Conservation (phyloP, 2,329 filamentous ascomycete species). For the Leptographium lundbergii region DNA sequence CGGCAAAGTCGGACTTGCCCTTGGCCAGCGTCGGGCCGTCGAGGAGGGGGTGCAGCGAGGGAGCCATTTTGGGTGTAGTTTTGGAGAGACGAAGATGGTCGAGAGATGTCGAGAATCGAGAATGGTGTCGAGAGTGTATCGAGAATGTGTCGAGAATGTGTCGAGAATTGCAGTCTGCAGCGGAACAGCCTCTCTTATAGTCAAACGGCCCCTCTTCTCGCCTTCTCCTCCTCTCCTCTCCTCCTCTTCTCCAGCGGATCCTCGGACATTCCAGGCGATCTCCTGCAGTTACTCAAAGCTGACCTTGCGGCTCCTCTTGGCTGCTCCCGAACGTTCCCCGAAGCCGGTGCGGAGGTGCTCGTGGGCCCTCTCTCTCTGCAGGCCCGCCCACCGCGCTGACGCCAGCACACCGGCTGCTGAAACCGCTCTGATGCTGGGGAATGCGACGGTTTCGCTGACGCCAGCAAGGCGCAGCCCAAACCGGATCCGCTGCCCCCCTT, state of each 20-base stretch:
- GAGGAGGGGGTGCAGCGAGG: conserved; percentile 47
- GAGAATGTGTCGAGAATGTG: too few relatives aligned
- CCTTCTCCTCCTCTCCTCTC: too few relatives aligned
- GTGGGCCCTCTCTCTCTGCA: too few relatives aligned
- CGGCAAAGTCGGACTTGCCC: conserved; percentile 39
- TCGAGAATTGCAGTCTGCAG: too few relatives aligned
- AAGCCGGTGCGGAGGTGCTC: not conserved
- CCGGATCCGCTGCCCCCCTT: too few relatives aligned
- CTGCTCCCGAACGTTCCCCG: not conserved
- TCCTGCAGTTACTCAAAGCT: not conserved
- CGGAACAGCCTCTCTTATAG: too few relatives aligned
- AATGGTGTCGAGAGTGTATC: too few relatives aligned
- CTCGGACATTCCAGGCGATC: not conserved
- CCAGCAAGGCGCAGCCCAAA: not conserved
- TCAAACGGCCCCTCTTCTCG: too few relatives aligned
- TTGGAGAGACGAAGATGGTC: not conserved
- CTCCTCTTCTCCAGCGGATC: too few relatives aligned
- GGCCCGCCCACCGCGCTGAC: not conserved
- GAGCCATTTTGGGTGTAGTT: not conserved
- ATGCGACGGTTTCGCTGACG: not conserved
- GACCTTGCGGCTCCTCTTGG: not conserved
- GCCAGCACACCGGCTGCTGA: not conserved
- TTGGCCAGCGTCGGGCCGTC: conserved; percentile 45
- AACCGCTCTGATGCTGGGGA: too few relatives aligned
- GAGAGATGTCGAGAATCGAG: too few relatives aligned